Evolutionary conservation across 2,329 filamentous ascomycete species (phyloP).

Genomic region (Phialophora tarda): DNA sequence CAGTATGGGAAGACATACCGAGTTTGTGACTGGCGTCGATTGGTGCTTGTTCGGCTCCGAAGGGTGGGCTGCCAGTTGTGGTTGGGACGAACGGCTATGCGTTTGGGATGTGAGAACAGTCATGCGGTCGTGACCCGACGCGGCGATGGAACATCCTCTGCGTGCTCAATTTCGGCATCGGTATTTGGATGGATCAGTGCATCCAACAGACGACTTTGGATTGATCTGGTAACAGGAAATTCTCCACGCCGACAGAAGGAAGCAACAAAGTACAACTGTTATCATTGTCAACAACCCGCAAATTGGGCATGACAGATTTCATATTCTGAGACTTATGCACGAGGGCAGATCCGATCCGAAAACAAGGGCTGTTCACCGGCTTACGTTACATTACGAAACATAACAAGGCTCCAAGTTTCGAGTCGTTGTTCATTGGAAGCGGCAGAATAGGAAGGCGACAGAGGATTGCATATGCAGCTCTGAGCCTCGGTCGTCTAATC

Average conservation of each 20-base stretch:
- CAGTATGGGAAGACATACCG: conserved; percentile 88
- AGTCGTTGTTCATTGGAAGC: background rate
- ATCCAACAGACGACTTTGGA: background rate
- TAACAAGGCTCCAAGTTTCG: conserved; percentile 4
- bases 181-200: conserved; percentile 12
- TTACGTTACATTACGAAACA: conserved; percentile 24
- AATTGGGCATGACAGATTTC: conserved; percentile 14
- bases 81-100: conserved; percentile 90
- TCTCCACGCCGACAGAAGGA: background rate
- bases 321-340: conserved; percentile 8
- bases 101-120: conserved; percentile 85
- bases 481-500: conserved; percentile 16
- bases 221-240: background rate
- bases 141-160: background rate
- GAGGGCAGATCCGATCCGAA: conserved; percentile 19
- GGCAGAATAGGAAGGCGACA: conserved; percentile 10
- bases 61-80: conserved; percentile 92
- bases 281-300: background rate
- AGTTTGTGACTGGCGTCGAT: conserved; percentile 94
- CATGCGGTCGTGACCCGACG: conserved; percentile 51
- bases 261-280: conserved; percentile 3
- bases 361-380: conserved; percentile 24
- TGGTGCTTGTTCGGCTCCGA: conserved; percentile 97
- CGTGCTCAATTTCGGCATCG: conserved; percentile 4
- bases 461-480: conserved; percentile 7